Evolutionary conservation across 2,329 filamentous ascomycete genomes (phyloP).

Genomic region (Microcyclospora tardicrescens): DNA sequence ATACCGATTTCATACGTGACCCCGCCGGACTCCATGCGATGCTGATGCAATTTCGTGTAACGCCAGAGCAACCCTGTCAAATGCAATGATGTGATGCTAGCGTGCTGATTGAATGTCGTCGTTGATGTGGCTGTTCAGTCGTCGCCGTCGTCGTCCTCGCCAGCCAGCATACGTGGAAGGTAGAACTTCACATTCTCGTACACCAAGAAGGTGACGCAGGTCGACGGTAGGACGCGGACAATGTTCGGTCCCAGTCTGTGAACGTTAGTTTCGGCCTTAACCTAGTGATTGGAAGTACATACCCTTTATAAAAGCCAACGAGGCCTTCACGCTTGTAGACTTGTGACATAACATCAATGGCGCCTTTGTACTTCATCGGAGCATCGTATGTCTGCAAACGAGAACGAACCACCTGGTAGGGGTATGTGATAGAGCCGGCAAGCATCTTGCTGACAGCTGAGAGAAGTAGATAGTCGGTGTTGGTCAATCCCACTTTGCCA

Average conservation of each 20-base stretch:
- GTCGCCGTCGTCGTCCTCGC: constrained; percentile 2
- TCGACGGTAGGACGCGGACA: constrained; percentile 82
- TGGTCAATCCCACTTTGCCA: constrained; percentile 41
- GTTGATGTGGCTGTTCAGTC: background rate
- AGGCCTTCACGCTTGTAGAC: constrained; percentile 71
- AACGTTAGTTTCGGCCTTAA: background rate
- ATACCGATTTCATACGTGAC: too few species aligned
- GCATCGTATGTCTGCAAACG: constrained; percentile 83
- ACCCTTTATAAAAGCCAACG: constrained; percentile 79
- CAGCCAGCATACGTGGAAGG: constrained; percentile 34
- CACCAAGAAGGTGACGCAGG: constrained; percentile 91
- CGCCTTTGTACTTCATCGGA: constrained; percentile 57
- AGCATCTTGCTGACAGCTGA: constrained; percentile 74
- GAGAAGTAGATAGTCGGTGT: constrained; percentile 66
- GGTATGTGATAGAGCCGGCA: constrained; percentile 82
- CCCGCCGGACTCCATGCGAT: too few species aligned
- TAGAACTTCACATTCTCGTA: constrained; percentile 86
- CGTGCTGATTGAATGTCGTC: too few species aligned
- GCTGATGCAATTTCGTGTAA: too few species aligned
- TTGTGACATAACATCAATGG: constrained; percentile 57
- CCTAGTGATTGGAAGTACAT: constrained; percentile 7
- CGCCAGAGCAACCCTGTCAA: too few species aligned
- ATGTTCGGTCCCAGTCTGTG: constrained; percentile 62
- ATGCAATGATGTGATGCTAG: too few species aligned
- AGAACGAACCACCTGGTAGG: constrained; percentile 83